Percentiles rank a stretch among this genome's conserved stretches.
Evolutionary conservation across 1,139 yeast genomes (phyloP).

Genomic region (Neolecta irregularis): DNA sequence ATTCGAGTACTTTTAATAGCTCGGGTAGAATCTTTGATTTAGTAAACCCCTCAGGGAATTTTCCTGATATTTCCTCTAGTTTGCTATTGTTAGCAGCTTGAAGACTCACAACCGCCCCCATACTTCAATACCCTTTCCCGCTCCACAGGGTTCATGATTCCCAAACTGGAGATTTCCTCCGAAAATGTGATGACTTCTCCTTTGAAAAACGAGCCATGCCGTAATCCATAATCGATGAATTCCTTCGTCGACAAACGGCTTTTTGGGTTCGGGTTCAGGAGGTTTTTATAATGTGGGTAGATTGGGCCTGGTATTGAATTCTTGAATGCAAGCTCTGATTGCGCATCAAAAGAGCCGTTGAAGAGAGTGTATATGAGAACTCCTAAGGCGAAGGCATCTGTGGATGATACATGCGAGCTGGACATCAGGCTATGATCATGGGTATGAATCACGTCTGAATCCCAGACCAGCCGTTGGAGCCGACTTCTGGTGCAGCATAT

Average conservation of each 20-base stretch:
- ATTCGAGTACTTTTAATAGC: conserved; percentile 31
- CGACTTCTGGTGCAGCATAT: conserved; percentile 33
- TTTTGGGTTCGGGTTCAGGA: conserved; percentile 19
- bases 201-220: conserved; percentile 25
- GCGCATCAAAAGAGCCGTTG: conserved; percentile 21
- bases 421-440: conserved; percentile 12
- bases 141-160: conserved; percentile 35
- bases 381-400: conserved; percentile 54
- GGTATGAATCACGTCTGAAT: conserved; percentile 26
- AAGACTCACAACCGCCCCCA: background rate
- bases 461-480: conserved; percentile 30
- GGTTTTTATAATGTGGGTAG: conserved; percentile 19
- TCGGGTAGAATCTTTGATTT: conserved; percentile 57
- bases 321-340: conserved; percentile 18
- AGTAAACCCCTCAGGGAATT: conserved; percentile 45
- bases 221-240: conserved; percentile 34
- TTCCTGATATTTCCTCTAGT: conserved; percentile 24
- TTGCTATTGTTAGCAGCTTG: conserved; percentile 16
- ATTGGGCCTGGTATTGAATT: conserved; percentile 22
- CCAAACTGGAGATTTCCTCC: conserved; percentile 37
- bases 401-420: conserved; percentile 5
- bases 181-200: conserved; percentile 36
- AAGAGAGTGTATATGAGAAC: conserved; percentile 37
- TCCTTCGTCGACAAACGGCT: conserved; percentile 35
- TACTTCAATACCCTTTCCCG: conserved; percentile 27